These are phyloP conservation scores for Lachnellula willkommii DNA, from an alignment of 2,329 filamentous ascomycete genomes.

Conservation along the genomic window DNA sequence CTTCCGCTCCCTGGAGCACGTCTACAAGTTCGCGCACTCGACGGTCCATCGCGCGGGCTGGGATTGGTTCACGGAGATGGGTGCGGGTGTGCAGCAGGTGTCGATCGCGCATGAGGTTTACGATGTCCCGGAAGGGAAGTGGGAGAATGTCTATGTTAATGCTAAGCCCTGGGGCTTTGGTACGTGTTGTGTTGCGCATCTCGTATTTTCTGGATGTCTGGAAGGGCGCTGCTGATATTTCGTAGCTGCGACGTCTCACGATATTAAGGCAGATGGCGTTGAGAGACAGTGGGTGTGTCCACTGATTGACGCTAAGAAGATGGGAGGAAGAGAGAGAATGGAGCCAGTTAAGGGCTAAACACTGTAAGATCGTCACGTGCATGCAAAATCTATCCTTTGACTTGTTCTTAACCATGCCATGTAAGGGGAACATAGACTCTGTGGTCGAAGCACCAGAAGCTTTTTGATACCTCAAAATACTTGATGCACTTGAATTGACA, in stretches of 20 bases:
- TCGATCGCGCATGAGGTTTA: slow-evolving; percentile 53
- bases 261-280: slow-evolving; percentile 5
- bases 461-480: too few relatives aligned
- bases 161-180: slow-evolving; percentile 13
- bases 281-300: slow-evolving; percentile 12
- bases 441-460: too few relatives aligned
- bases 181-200: background rate
- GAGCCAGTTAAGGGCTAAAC: background rate
- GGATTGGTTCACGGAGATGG: slow-evolving; percentile 43
- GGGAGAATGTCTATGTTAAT: slow-evolving; percentile 49
- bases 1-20: slow-evolving; percentile 44
- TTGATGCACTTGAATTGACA: too few relatives aligned
- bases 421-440: too few relatives aligned
- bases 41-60: slow-evolving; percentile 43
- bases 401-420: too few relatives aligned
- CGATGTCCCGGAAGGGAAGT: slow-evolving; percentile 38
- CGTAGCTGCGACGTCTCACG: slow-evolving; percentile 11
- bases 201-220: background rate
- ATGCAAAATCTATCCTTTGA: too few relatives aligned
- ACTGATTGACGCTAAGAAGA: slow-evolving; percentile 6
- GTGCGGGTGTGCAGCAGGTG: slow-evolving; percentile 34
- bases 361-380: background rate
- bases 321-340: slow-evolving; percentile 1
- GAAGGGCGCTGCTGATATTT: background rate
- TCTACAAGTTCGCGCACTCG: slow-evolving; percentile 49